Evolutionary conservation across 192 early-diverging fungal genomes (phyloP).

Genomic region (Linnemannia hyalina): DNA sequence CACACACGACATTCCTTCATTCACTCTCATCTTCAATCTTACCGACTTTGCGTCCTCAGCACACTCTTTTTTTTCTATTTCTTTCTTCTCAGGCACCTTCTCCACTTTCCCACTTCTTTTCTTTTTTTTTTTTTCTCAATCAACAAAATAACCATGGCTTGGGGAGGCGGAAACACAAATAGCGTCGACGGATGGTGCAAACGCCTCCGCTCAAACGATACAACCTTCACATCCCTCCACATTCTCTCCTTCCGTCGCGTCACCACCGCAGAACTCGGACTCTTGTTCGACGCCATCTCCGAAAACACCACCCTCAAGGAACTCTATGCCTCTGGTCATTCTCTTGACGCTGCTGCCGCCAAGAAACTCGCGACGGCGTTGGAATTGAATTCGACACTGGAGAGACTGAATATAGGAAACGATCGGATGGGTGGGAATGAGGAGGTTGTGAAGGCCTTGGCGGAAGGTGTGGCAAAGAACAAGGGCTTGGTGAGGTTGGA

Average conservation of each 20-base stretch:
- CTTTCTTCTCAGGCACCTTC: slow-evolving; percentile 5
- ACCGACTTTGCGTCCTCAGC: neutral
- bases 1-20: neutral
- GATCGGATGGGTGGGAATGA: slow-evolving; percentile 47
- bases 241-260: slow-evolving; percentile 68
- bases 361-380: slow-evolving; percentile 51
- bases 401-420: slow-evolving; percentile 59
- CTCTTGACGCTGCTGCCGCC: slow-evolving; percentile 50
- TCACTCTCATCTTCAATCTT: neutral
- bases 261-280: slow-evolving; percentile 54
- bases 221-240: slow-evolving; percentile 61
- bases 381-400: slow-evolving; percentile 59
- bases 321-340: slow-evolving; percentile 66
- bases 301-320: slow-evolving; percentile 61
- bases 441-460: slow-evolving; percentile 42
- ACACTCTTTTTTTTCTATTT: neutral
- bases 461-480: slow-evolving; percentile 61
- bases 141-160: slow-evolving; percentile 59
- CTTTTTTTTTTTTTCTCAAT: neutral
- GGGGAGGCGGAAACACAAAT: slow-evolving; percentile 63
- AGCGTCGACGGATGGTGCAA: slow-evolving; percentile 64
- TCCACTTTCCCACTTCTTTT: slow-evolving; percentile 12
- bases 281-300: slow-evolving; percentile 59
- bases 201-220: slow-evolving; percentile 61
- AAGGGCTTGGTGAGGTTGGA: slow-evolving; percentile 59